phyloP scores from a whole-genome alignment of 495 filamentous ascomycete genomes.

The Neurospora cerealis region DNA sequence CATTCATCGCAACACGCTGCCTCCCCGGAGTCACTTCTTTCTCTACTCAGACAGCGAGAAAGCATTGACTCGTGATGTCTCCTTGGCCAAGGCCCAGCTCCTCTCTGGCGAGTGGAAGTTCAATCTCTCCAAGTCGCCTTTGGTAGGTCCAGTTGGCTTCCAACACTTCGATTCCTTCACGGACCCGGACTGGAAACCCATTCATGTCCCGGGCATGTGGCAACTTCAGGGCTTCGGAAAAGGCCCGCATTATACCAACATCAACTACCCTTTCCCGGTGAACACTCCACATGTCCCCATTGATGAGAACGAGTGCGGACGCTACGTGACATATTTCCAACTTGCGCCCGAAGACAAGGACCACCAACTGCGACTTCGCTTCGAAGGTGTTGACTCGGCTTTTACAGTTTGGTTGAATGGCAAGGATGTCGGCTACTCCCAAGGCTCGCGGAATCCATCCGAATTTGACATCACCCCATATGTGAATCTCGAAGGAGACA shows the following conservation, averaged over 20 bases:
- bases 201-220: constrained; percentile 61
- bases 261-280: constrained; percentile 53
- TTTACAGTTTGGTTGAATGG: constrained; percentile 62
- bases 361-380: constrained; percentile 44
- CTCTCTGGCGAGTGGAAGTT: constrained; percentile 53
- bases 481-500: constrained; percentile 33
- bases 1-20: constrained; percentile 53
- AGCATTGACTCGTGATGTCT: constrained; percentile 23
- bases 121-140: constrained; percentile 40
- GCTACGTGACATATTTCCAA: constrained; percentile 46
- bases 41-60: constrained; percentile 30
- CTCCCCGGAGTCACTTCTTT: constrained; percentile 51
- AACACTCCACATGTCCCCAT: constrained; percentile 51
- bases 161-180: constrained; percentile 14
- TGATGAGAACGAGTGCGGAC: constrained; percentile 55
- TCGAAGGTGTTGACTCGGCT: constrained; percentile 62
- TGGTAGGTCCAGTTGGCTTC: constrained; percentile 35
- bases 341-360: constrained; percentile 27
- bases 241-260: constrained; percentile 56
- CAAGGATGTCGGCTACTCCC: constrained; percentile 53
- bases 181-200: constrained; percentile 40
- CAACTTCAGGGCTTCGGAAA: constrained; percentile 56
- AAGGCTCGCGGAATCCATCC: constrained; percentile 56
- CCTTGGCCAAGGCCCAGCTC: constrained; percentile 26
- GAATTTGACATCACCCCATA: constrained; percentile 55